Evolutionary conservation across 768 basidiomycete species (phyloP).

Genomic region (Suillus cothurnatus): DNA sequence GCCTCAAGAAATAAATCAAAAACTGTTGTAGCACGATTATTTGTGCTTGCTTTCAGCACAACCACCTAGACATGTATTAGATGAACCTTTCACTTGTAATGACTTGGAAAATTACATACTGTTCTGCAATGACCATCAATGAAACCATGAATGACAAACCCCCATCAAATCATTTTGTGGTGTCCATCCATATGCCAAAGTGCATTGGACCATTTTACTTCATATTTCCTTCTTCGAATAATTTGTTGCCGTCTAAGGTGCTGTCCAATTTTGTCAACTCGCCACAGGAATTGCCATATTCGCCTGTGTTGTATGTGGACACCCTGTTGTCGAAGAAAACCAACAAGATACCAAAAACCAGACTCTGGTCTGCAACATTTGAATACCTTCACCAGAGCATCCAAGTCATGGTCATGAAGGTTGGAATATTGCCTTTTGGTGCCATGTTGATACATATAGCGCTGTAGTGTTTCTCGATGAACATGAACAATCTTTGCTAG

Average conservation of each 20-base stretch:
- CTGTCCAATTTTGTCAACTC: conserved; percentile 13
- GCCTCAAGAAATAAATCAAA: conserved; percentile 24
- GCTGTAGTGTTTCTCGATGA: conserved; percentile 17
- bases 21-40: conserved; percentile 31
- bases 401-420: conserved; percentile 21
- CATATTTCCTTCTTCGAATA: conserved; percentile 14
- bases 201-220: conserved; percentile 15
- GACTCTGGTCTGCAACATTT: conserved; percentile 17
- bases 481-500: conserved; percentile 15
- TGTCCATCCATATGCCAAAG: conserved; percentile 29
- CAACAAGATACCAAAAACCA: conserved; percentile 20
- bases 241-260: neutral
- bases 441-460: conserved; percentile 14
- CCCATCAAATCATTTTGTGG: conserved; percentile 28
- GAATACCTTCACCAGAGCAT: conserved; percentile 17
- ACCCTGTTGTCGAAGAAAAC: conserved; percentile 16
- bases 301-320: conserved; percentile 17
- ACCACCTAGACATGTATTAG: conserved; percentile 15
- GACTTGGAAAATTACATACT: conserved; percentile 16
- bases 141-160: conserved; percentile 27
- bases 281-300: conserved; percentile 12
- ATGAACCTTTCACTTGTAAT: too few species aligned
- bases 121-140: conserved; percentile 32
- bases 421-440: conserved; percentile 14
- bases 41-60: conserved; percentile 21